phyloP scores from a whole-genome alignment of 2,329 filamentous ascomycete genomes.

The Fusarium chaquense region DNA sequence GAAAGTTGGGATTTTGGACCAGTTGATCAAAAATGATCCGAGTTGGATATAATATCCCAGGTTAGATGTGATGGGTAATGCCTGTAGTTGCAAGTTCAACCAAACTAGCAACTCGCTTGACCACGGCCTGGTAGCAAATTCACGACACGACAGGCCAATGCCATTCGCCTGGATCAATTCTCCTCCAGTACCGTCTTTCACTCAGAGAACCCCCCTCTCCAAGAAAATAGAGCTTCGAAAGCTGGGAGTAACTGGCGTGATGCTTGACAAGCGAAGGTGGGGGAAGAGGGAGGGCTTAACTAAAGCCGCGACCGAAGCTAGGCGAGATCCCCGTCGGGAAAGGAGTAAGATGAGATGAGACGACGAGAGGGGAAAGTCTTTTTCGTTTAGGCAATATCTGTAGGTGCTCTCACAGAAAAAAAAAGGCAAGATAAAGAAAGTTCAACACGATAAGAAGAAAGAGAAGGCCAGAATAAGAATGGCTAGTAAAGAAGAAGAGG shows the following conservation, averaged over 20 bases:
- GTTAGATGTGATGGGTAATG: constrained; percentile 10
- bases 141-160: not conserved
- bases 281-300: constrained; percentile 1
- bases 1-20: not conserved
- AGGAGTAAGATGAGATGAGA: constrained; percentile 22
- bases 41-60: constrained; percentile 22
- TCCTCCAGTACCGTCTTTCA: not conserved
- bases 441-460: not conserved
- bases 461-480: constrained; percentile 3
- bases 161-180: not conserved
- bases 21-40: constrained; percentile 16
- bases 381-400: constrained; percentile 9
- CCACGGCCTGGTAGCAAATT: constrained; percentile 1
- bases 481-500: constrained; percentile 18
- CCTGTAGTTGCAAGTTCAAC: constrained; percentile 1
- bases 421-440: constrained; percentile 1
- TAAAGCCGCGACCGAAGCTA: constrained; percentile 26
- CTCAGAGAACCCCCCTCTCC: not conserved
- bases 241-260: constrained; percentile 35
- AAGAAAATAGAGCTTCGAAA: constrained; percentile 15
- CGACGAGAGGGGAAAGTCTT: not conserved
- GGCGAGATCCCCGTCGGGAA: constrained; percentile 2
- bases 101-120: constrained; percentile 3
- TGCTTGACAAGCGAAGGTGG: constrained; percentile 37
- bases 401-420: not conserved